Conservation (phyloP, 2,329 filamentous ascomycete genomes). For the Hypomyces rosellus region DNA sequence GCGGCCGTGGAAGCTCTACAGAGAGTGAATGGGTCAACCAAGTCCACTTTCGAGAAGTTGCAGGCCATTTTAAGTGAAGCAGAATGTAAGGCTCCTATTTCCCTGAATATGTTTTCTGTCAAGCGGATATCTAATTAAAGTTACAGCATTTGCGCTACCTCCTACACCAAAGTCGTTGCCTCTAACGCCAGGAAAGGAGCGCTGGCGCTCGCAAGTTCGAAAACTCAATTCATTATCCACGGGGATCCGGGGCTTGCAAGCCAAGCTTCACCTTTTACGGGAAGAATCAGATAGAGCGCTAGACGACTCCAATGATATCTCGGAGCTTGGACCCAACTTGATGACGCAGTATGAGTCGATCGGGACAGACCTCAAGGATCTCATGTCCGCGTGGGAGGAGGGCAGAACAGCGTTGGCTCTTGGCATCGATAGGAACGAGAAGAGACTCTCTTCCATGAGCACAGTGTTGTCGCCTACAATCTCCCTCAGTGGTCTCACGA, state of each 20-base stretch:
- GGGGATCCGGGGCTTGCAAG: constrained; percentile 85
- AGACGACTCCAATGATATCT: constrained; percentile 65
- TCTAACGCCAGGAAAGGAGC: constrained; percentile 69
- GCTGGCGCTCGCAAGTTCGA: constrained; percentile 78
- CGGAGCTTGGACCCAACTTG: constrained; percentile 70
- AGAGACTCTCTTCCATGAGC: constrained; percentile 58
- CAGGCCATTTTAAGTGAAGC: constrained; percentile 68
- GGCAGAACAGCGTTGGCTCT: constrained; percentile 77
- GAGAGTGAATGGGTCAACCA: constrained; percentile 55
- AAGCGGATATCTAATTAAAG: constrained; percentile 1
- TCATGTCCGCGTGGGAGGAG: constrained; percentile 80
- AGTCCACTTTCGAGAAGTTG: constrained; percentile 57
- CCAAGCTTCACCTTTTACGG: constrained; percentile 84
- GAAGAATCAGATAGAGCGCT: constrained; percentile 81
- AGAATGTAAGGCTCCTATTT: constrained; percentile 54
- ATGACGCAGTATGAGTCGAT: constrained; percentile 94
- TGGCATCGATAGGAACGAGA: constrained; percentile 76
- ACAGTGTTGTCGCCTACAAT: constrained; percentile 51
- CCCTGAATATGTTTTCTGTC: constrained; percentile 8
- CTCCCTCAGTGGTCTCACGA: constrained; percentile 62
- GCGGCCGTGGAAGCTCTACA: constrained; percentile 70
- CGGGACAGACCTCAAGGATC: constrained; percentile 72
- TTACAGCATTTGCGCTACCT: constrained; percentile 45
- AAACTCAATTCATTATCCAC: constrained; percentile 85
- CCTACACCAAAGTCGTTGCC: constrained; percentile 50